Base-by-base conservation (phyloP, 257 asterid genomes). In the Schizonepeta tenuifolia region DNA sequence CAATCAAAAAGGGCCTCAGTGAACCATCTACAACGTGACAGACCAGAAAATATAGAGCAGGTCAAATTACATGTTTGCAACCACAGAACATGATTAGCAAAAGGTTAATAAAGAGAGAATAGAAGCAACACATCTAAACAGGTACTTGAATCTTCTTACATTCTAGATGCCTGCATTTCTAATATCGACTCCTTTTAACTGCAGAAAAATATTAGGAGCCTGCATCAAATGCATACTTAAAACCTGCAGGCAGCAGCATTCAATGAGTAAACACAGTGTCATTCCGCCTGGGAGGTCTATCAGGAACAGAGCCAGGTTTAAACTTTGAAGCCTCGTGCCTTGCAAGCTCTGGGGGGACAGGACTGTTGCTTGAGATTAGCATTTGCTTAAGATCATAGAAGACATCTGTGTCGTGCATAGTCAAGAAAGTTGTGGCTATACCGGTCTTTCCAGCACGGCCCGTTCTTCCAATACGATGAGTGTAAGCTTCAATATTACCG, bases 391-490 rank as follows among this genome's bases (percentile, higher is more conserved):
- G 83, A 71, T 86, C 88, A 38, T 86, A 86, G 71, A 86, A 86
- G 33, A 86, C 91, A 0, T 83, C 92, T 1, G 92, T 78, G 63
- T 84, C 92, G 20, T 83, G 83, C 76, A 86, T 50, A 57, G 92
- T 84, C 83, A 86, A 81, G 84, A 86, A 86, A 21, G 92, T 82
- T 9, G 92, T 80, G 56, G 92, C 89, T 13, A 79, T 67, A 75
- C 92, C 92, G 8, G 89, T 84, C 82, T 86, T 86, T 77, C 91
- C 91, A 71, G 91, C 91, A 79, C 91, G 89, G 56, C 91, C 91
- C 13, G 88, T 86, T 74, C 90, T 71, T 69, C 90, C 90, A 54
- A 86, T 86, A 77, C 88, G 90, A 81, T 86, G 88, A 6, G 90
- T 86, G 84, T 83, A 86, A 21, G 83, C 82, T 77, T 86, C 90